phyloP scores from a whole-genome alignment of 257 asterid genomes.

The Gardenia jasminoides region DNA sequence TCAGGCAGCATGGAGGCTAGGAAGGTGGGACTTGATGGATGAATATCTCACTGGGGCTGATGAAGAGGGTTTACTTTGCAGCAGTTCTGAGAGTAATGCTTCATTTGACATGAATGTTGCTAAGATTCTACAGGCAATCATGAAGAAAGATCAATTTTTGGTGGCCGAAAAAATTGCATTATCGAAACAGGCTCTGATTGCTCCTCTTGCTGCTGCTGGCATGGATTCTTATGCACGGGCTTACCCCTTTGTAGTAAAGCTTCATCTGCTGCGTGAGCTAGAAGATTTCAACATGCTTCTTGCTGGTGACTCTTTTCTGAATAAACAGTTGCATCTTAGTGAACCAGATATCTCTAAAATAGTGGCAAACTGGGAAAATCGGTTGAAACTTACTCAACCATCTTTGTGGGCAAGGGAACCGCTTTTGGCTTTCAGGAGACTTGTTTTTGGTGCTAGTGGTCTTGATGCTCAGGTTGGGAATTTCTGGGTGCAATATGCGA shows the following conservation, averaged over 20 bases:
- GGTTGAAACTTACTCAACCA: slow-evolving; percentile 88
- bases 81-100: slow-evolving; percentile 96
- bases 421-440: slow-evolving; percentile 87
- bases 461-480: slow-evolving; percentile 72
- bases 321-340: slow-evolving; percentile 45
- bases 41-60: slow-evolving; percentile 84
- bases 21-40: slow-evolving; percentile 98
- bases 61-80: slow-evolving; percentile 78
- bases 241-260: slow-evolving; percentile 92
- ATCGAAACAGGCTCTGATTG: slow-evolving; percentile 92
- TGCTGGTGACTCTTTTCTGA: slow-evolving; percentile 77
- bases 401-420: slow-evolving; percentile 99
- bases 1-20: slow-evolving; percentile 99
- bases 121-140: slow-evolving; percentile 88
- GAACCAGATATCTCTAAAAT: slow-evolving; percentile 67
- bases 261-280: slow-evolving; percentile 90
- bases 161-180: slow-evolving; percentile 74
- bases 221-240: slow-evolving; percentile 99
- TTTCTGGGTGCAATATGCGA: slow-evolving; percentile 96
- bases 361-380: slow-evolving; percentile 80
- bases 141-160: slow-evolving; percentile 72
- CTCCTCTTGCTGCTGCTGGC: slow-evolving; percentile 99
- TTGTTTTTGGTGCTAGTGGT: slow-evolving; percentile 82
- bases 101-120: slow-evolving; percentile 92
- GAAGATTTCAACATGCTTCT: slow-evolving; percentile 86